phyloP scores from a whole-genome alignment of 257 asterid species.

The Eustoma russellianum region DNA sequence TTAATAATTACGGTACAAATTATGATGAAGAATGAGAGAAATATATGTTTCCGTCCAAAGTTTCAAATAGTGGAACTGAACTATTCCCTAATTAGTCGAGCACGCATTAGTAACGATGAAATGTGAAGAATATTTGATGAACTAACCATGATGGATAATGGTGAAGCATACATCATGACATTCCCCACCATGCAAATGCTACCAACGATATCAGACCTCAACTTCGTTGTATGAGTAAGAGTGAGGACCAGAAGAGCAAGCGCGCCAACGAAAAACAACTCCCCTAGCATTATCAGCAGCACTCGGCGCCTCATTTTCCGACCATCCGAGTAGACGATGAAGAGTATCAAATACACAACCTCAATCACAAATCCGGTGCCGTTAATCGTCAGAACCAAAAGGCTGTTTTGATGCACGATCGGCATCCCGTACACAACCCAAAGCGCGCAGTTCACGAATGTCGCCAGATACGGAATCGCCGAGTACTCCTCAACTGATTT shows the following conservation, averaged over 20 bases:
- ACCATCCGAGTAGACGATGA: conserved; percentile 30
- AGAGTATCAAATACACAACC: conserved; percentile 35
- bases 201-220: conserved; percentile 58
- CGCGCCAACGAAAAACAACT: conserved; percentile 34
- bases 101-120: background rate
- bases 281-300: conserved; percentile 26
- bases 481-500: conserved; percentile 73
- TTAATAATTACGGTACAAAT: too few relatives aligned
- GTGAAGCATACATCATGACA: conserved; percentile 76
- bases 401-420: conserved; percentile 62
- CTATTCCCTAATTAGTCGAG: too few relatives aligned
- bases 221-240: conserved; percentile 31
- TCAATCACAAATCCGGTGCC: conserved; percentile 66
- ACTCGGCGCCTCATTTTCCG: conserved; percentile 33
- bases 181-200: conserved; percentile 71
- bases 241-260: conserved; percentile 43
- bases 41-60: too few relatives aligned
- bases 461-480: conserved; percentile 66
- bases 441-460: conserved; percentile 63
- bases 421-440: conserved; percentile 90
- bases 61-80: too few relatives aligned
- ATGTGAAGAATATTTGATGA: too few relatives aligned
- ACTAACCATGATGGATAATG: conserved; percentile 66
- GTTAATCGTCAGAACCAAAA: conserved; percentile 59
- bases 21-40: too few relatives aligned